Conservation (phyloP, 179 eudicot genomes). For the Beta macrorhiza region DNA sequence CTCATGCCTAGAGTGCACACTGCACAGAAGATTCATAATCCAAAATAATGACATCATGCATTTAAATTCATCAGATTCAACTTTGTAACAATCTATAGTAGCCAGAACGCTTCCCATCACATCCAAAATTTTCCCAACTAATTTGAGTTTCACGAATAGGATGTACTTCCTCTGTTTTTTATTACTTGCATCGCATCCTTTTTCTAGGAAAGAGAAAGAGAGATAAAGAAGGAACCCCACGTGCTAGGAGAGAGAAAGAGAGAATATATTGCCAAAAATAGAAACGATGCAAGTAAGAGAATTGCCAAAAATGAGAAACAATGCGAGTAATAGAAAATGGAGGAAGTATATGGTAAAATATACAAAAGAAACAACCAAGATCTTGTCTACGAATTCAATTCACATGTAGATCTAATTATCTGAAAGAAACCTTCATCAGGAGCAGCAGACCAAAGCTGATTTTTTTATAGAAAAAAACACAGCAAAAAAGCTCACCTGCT, state of each 20-base stretch:
- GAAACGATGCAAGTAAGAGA: no score
- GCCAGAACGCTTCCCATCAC: neutral
- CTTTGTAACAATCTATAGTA: neutral
- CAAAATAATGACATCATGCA: neutral
- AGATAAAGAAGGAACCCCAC: no score
- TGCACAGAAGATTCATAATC: neutral
- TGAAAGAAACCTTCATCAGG: no score
- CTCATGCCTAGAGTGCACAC: neutral
- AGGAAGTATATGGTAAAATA: neutral
- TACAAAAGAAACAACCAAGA: neutral
- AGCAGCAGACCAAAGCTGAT: neutral
- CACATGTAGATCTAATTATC: no score
- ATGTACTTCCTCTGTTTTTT: no score
- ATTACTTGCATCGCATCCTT: no score
- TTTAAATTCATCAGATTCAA: neutral
- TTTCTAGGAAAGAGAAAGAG: no score
- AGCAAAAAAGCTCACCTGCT: slow-evolving; percentile 36
- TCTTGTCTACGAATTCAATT: neutral
- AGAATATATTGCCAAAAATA: no score
- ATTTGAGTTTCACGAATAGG: neutral
- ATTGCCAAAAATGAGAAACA: no score
- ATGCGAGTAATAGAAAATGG: no score
- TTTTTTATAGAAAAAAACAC: neutral
- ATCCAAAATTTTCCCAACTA: neutral
- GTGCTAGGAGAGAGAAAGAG: no score